Conservation (phyloP, 371 early-diverging fungal species). For the Basidiobolus heterosporus region DNA sequence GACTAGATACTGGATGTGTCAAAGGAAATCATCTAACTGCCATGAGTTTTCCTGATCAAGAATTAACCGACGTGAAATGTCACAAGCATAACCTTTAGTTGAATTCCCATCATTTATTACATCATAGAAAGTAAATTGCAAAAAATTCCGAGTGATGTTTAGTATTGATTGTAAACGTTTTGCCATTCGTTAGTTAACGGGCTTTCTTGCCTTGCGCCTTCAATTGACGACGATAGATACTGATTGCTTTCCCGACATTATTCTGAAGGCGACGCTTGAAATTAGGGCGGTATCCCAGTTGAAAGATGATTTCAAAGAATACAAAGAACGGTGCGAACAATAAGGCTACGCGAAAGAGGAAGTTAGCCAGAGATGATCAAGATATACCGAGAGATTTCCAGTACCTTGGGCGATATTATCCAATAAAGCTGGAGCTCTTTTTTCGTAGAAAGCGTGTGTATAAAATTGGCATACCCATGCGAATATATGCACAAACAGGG, state of each 20-base stretch:
- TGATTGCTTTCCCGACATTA: not conserved
- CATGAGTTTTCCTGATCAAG: not conserved
- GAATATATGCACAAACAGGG: constrained; percentile 35
- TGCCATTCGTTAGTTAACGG: no score
- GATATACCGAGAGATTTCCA: no score
- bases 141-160: no score
- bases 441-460: constrained; percentile 75
- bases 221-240: not conserved
- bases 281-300: constrained; percentile 47
- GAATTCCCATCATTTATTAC: no score
- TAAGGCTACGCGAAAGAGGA: constrained; percentile 25
- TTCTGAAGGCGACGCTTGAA: no score
- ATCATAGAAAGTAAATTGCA: no score
- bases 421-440: constrained; percentile 73
- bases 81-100: no score
- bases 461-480: constrained; percentile 79
- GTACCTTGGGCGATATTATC: constrained; percentile 62
- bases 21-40: constrained; percentile 38
- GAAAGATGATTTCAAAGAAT: constrained; percentile 74
- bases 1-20: constrained; percentile 53
- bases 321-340: constrained; percentile 91
- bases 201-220: no score
- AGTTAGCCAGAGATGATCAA: no score
- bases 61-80: no score
- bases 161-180: no score